Conservation (phyloP, 305 asterid species). For the Solanum aculeatissimum region DNA sequence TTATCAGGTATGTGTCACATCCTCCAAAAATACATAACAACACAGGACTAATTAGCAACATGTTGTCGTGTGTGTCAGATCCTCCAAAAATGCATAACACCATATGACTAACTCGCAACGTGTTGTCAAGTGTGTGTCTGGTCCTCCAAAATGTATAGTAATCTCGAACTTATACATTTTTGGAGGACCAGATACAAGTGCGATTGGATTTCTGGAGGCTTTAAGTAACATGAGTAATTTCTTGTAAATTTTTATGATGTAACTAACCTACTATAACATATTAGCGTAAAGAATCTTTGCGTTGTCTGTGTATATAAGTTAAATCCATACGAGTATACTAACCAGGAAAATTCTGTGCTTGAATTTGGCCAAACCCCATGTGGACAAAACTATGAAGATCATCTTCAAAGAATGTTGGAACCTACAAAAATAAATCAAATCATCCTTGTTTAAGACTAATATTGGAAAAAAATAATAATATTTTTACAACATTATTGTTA, state of each 20-base stretch:
- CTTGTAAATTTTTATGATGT: too few relatives aligned
- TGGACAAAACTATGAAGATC: constrained; percentile 80
- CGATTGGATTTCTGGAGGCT: background rate
- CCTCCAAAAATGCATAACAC: background rate
- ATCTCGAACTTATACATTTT: background rate
- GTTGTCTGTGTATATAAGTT: background rate
- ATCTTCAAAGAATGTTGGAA: constrained; percentile 56
- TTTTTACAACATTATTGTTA: background rate
- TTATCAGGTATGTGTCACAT: background rate
- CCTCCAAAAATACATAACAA: background rate
- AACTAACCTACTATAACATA: background rate
- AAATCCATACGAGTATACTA: constrained; percentile 1
- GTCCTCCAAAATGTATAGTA: background rate
- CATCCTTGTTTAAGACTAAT: background rate
- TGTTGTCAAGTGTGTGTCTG: background rate
- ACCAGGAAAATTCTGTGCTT: constrained; percentile 44
- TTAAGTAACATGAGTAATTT: background rate
- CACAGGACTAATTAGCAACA: background rate
- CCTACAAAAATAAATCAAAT: constrained; percentile 19
- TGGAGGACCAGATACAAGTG: background rate
- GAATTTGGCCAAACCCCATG: constrained; percentile 72
- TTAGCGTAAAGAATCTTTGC: too few relatives aligned
- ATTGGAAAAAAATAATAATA: background rate
- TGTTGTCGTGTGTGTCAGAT: too few relatives aligned
- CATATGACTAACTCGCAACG: background rate